These are phyloP conservation scores for Rosa rugosa DNA, from an alignment of 306 rosid genomes.

Conservation along the genomic window DNA sequence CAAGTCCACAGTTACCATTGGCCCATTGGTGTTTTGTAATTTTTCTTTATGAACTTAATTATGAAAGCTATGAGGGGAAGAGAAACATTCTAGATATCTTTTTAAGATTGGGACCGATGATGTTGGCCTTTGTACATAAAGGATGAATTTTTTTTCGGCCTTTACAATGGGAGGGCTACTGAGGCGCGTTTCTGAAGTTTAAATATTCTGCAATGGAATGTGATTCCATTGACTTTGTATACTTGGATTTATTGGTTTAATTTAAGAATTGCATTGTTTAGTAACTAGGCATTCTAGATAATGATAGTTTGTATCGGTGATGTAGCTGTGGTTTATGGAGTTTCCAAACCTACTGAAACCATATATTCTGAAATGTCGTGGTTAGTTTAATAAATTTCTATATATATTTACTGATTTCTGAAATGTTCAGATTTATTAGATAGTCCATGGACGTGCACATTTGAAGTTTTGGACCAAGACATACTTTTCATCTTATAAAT, in stretches of 20 bases:
- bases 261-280: slow-evolving; percentile 37
- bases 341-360: background rate
- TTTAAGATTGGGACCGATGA: slow-evolving; percentile 52
- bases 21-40: slow-evolving; percentile 37
- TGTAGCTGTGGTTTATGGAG: background rate
- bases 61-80: slow-evolving; percentile 51
- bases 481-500: background rate
- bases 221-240: slow-evolving; percentile 48
- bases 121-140: slow-evolving; percentile 81
- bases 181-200: slow-evolving; percentile 48
- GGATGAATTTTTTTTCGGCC: slow-evolving; percentile 66
- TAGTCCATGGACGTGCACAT: background rate
- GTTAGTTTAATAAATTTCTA: background rate
- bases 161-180: slow-evolving; percentile 42
- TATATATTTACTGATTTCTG: background rate
- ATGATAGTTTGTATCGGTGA: background rate
- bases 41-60: slow-evolving; percentile 49
- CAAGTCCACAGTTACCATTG: slow-evolving; percentile 36
- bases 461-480: background rate
- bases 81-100: slow-evolving; percentile 42
- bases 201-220: slow-evolving; percentile 48
- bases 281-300: background rate
- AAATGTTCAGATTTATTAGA: background rate
- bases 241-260: slow-evolving; percentile 45
- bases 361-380: background rate